phyloP scores from a whole-genome alignment of 2,329 filamentous ascomycete species.

The Aspergillus ustus region DNA sequence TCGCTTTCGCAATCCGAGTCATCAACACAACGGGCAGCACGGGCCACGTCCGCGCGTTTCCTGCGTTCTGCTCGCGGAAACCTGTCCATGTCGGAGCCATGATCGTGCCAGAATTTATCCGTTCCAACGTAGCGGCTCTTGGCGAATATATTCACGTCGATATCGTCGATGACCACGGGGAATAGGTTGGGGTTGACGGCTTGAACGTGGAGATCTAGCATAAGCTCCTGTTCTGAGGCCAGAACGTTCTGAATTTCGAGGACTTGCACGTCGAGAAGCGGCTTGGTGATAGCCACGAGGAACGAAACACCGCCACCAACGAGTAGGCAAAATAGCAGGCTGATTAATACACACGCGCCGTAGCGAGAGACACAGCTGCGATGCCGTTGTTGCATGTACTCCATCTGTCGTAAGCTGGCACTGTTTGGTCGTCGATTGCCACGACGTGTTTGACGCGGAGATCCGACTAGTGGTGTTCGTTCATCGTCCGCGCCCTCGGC shows the following conservation, averaged over 20 bases:
- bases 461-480: slow-evolving; percentile 76
- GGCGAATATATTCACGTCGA: slow-evolving; percentile 91
- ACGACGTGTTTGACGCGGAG: slow-evolving; percentile 63
- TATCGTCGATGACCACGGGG: slow-evolving; percentile 79
- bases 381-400: slow-evolving; percentile 71
- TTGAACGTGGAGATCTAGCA: slow-evolving; percentile 86
- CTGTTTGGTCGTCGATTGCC: slow-evolving; percentile 57
- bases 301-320: slow-evolving; percentile 86
- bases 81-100: slow-evolving; percentile 30
- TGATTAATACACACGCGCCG: slow-evolving; percentile 85
- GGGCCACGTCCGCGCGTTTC: slow-evolving; percentile 38
- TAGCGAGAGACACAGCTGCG: slow-evolving; percentile 72
- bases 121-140: slow-evolving; percentile 87
- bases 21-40: slow-evolving; percentile 32
- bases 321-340: slow-evolving; percentile 78
- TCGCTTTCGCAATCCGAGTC: slow-evolving; percentile 25
- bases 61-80: slow-evolving; percentile 40
- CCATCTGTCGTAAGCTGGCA: slow-evolving; percentile 69
- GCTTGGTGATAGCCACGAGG: slow-evolving; percentile 88
- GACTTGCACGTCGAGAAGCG: slow-evolving; percentile 77
- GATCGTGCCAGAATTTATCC: slow-evolving; percentile 49
- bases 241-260: slow-evolving; percentile 85
- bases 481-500: slow-evolving; percentile 85
- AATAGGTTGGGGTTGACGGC: slow-evolving; percentile 94
- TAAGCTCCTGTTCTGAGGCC: slow-evolving; percentile 91